Evolutionary conservation across 1,284 basidiomycete genomes (phyloP).

Genomic region (Cryptococcus maquisensis): DNA sequence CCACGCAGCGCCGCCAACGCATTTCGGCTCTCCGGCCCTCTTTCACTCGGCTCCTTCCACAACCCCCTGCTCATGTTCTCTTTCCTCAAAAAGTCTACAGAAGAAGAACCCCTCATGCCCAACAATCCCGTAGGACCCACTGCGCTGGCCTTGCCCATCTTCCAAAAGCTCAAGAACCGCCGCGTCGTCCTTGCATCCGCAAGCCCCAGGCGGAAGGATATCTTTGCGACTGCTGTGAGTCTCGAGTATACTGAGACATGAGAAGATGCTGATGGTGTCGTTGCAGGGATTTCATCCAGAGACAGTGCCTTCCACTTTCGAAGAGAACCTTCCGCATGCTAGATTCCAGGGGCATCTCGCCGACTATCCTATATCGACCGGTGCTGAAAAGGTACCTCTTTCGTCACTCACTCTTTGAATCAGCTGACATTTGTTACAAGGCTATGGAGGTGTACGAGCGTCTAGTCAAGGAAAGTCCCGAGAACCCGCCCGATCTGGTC

Average conservation of each 20-base stretch:
- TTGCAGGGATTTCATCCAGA: conserved; percentile 76
- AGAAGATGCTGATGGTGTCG: conserved; percentile 1
- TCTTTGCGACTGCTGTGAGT: conserved; percentile 58
- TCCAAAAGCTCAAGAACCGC: conserved; percentile 64
- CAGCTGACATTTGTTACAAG: conserved; percentile 24
- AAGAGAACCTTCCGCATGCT: conserved; percentile 68
- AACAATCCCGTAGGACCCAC: conserved; percentile 58
- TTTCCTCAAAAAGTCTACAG: neutral
- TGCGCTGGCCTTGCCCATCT: conserved; percentile 66
- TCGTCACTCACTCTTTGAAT: neutral
- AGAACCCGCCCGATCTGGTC: conserved; percentile 86
- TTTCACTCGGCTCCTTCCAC: too few species aligned
- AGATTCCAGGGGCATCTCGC: conserved; percentile 69
- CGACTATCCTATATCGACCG: conserved; percentile 91
- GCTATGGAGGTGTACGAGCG: conserved; percentile 88
- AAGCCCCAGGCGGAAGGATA: conserved; percentile 78
- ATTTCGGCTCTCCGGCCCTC: neutral
- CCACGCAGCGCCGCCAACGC: neutral
- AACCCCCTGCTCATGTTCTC: neutral
- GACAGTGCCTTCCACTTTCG: conserved; percentile 81
- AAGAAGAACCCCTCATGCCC: conserved; percentile 7
- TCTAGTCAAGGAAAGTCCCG: conserved; percentile 65
- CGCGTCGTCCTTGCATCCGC: conserved; percentile 78
- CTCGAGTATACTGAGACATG: neutral
- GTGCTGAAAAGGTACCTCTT: conserved; percentile 67